Evolutionary conservation across 441 rosid genomes (phyloP).

Genomic region (Pelargonium australe): DNA sequence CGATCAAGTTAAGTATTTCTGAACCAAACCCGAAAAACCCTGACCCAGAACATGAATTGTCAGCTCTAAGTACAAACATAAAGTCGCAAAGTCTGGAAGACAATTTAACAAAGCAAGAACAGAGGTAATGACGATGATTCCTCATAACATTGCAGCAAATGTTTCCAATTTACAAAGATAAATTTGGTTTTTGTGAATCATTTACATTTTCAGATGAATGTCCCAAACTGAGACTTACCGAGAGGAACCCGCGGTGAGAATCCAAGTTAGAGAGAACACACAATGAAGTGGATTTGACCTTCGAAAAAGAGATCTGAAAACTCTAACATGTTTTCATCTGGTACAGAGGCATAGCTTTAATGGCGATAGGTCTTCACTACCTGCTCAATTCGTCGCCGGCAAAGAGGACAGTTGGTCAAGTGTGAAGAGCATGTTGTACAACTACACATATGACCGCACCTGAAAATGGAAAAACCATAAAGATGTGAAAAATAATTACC

Average conservation of each 20-base stretch:
- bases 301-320: constrained; percentile 8
- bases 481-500: neutral
- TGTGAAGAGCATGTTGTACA: constrained; percentile 67
- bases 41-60: no score
- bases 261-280: neutral
- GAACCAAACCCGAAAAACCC: no score
- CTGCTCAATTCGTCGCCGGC: constrained; percentile 76
- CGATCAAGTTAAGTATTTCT: no score
- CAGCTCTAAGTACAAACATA: no score
- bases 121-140: no score
- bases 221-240: neutral
- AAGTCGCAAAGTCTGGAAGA: no score
- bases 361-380: constrained; percentile 80
- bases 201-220: neutral
- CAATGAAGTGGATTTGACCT: neutral
- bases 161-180: neutral
- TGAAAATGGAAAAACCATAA: constrained; percentile 29
- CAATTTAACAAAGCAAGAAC: no score
- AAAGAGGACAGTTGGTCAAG: constrained; percentile 74
- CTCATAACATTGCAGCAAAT: neutral
- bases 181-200: neutral
- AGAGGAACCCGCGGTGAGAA: neutral
- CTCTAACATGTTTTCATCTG: neutral
- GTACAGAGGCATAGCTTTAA: constrained; percentile 26
- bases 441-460: constrained; percentile 98